These are phyloP conservation scores for Rhizophagus sp. DNA, from an alignment of 192 early-diverging fungal genomes.

Conservation along the genomic window DNA sequence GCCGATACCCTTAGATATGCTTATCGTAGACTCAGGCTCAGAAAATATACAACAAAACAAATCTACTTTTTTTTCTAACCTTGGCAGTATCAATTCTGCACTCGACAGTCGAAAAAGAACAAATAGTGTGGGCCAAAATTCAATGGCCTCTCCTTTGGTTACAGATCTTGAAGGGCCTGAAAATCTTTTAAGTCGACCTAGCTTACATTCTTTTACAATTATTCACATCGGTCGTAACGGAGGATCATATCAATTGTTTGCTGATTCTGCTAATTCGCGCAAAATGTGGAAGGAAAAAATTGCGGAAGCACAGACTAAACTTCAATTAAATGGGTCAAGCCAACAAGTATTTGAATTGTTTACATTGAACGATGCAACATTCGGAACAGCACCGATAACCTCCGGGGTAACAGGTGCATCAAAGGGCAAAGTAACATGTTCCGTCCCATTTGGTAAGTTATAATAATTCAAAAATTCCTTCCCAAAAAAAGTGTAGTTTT, in stretches of 20 bases:
- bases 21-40: conserved; percentile 56
- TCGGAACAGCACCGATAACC: background rate
- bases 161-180: conserved; percentile 12
- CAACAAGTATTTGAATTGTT: conserved; percentile 55
- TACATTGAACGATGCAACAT: conserved; percentile 26
- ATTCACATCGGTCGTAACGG: conserved; percentile 77
- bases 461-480: background rate
- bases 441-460: conserved; percentile 49
- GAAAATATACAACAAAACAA: conserved; percentile 39
- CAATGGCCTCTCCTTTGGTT: background rate
- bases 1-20: conserved; percentile 79
- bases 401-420: conserved; percentile 36
- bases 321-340: conserved; percentile 52
- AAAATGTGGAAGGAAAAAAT: conserved; percentile 87
- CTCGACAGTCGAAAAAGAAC: conserved; percentile 35
- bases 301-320: conserved; percentile 39
- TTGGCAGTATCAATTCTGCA: background rate
- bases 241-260: conserved; percentile 69
- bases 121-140: conserved; percentile 9
- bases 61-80: conserved; percentile 29
- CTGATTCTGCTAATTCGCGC: conserved; percentile 68
- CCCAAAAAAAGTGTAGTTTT: background rate
- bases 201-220: conserved; percentile 73
- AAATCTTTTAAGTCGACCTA: conserved; percentile 11
- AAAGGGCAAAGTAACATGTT: conserved; percentile 62